Percentiles rank a stretch among this genome's conserved stretches.
These are phyloP conservation scores for Corylus americana DNA, from an alignment of 306 rosid species.

Conservation along the genomic window DNA sequence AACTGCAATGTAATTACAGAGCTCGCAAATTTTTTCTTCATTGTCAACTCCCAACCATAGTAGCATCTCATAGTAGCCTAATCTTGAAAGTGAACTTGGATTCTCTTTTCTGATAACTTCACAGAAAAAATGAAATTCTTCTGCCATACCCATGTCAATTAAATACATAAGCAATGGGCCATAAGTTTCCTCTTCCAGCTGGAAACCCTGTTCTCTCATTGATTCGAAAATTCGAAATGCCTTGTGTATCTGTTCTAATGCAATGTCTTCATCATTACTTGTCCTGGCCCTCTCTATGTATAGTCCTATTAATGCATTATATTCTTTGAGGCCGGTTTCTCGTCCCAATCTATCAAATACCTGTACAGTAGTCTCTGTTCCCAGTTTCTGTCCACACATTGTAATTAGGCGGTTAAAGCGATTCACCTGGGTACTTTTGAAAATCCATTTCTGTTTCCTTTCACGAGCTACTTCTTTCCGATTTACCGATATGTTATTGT, in stretches of 20 bases:
- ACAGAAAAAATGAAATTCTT: conserved; percentile 63
- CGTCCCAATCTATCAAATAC: conserved; percentile 62
- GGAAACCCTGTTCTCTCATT: conserved; percentile 69
- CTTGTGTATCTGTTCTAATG: conserved; percentile 53
- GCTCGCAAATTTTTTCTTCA: conserved; percentile 63
- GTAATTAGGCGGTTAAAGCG: conserved; percentile 43
- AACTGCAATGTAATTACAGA: conserved; percentile 48
- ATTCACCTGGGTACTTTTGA: conserved; percentile 37
- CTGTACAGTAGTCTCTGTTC: conserved; percentile 42
- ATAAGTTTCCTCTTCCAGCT: conserved; percentile 62
- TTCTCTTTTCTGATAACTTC: conserved; percentile 49
- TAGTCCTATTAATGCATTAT: conserved; percentile 47
- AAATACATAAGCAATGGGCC: conserved; percentile 61
- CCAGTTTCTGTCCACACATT: conserved; percentile 52
- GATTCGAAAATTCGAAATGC: conserved; percentile 50
- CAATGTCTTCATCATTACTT: conserved; percentile 45
- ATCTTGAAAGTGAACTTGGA: conserved; percentile 47
- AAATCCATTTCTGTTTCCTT: conserved; percentile 55
- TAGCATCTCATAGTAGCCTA: conserved; percentile 87
- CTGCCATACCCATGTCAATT: conserved; percentile 63
- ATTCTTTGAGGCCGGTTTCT: conserved; percentile 55
- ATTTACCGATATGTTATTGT: conserved; percentile 21
- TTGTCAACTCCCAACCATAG: conserved; percentile 61
- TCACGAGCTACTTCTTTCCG: conserved; percentile 49
- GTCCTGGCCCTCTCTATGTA: conserved; percentile 62